Evolutionary conservation across 2,329 filamentous ascomycete species (phyloP).

Genomic region (Aureobasidium sp.): DNA sequence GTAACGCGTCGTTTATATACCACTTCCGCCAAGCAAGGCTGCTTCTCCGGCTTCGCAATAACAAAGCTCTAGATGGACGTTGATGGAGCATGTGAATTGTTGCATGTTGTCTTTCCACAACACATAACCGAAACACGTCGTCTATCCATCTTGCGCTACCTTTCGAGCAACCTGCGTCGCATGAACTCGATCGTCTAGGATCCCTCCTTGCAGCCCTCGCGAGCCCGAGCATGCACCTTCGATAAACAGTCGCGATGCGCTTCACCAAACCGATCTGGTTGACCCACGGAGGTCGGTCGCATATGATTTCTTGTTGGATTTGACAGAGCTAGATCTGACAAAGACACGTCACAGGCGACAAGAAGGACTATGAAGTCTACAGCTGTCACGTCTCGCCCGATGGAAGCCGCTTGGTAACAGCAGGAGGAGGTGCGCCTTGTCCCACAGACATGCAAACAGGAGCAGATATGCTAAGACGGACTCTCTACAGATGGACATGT

Average conservation of each 20-base stretch:
- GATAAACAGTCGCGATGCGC: slow-evolving; percentile 33
- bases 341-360: slow-evolving; percentile 58
- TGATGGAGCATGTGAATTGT: slow-evolving; percentile 11
- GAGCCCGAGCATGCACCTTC: slow-evolving; percentile 8
- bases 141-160: neutral
- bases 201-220: neutral
- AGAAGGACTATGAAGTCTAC: slow-evolving; percentile 98
- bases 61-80: neutral
- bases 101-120: neutral
- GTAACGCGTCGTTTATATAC: too few relatives aligned
- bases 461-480: slow-evolving; percentile 10
- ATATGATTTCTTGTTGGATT: neutral
- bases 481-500: slow-evolving; percentile 73
- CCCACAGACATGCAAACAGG: neutral
- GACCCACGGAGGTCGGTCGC: slow-evolving; percentile 70
- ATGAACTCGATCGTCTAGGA: neutral
- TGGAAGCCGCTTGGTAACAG: slow-evolving; percentile 83
- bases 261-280: slow-evolving; percentile 94
- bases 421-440: slow-evolving; percentile 67
- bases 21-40: too few relatives aligned
- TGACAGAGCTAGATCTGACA: neutral
- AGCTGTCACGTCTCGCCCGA: slow-evolving; percentile 96
- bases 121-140: neutral
- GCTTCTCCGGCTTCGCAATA: too few relatives aligned
- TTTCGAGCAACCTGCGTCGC: neutral